phyloP scores from a whole-genome alignment of 768 basidiomycete genomes.

The Collybia sordida region DNA sequence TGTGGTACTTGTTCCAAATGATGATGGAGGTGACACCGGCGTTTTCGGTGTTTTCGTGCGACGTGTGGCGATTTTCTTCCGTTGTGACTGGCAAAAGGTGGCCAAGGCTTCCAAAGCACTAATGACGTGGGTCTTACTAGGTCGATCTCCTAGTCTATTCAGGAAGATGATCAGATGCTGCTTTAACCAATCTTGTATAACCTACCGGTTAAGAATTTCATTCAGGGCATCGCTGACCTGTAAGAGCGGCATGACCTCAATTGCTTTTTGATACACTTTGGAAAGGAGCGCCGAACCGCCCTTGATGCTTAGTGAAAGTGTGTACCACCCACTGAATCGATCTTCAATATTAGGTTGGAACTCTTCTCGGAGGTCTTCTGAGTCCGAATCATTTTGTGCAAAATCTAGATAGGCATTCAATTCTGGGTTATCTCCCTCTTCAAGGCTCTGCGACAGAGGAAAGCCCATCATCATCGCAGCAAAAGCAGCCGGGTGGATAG shows the following conservation, averaged over 20 bases:
- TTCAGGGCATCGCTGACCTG: conserved; percentile 48
- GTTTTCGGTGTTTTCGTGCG: neutral
- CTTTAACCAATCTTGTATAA: conserved; percentile 44
- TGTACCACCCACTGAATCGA: conserved; percentile 59
- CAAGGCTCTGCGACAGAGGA: conserved; percentile 28
- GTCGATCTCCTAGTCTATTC: conserved; percentile 1
- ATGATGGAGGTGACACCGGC: neutral
- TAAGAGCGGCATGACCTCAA: conserved; percentile 60
- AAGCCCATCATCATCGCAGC: conserved; percentile 59
- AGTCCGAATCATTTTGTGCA: conserved; percentile 51
- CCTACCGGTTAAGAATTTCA: conserved; percentile 56
- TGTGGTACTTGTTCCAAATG: too few species aligned
- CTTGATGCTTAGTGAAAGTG: conserved; percentile 34
- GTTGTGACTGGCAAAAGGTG: conserved; percentile 5
- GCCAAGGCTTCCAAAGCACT: conserved; percentile 1
- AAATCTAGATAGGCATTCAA: conserved; percentile 50
- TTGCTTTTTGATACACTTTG: conserved; percentile 42
- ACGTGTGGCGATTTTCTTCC: neutral
- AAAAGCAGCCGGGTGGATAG: conserved; percentile 54
- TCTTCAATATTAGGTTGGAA: conserved; percentile 56
- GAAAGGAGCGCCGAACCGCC: conserved; percentile 35
- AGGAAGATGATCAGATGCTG: neutral
- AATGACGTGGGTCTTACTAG: conserved; percentile 1
- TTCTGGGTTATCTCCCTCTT: conserved; percentile 44
- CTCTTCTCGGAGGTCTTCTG: conserved; percentile 61